Evolutionary conservation across 306 rosid genomes (phyloP), one percentile per base, ranked within the genome.

Genomic region (Abrus pulchellus): DNA sequence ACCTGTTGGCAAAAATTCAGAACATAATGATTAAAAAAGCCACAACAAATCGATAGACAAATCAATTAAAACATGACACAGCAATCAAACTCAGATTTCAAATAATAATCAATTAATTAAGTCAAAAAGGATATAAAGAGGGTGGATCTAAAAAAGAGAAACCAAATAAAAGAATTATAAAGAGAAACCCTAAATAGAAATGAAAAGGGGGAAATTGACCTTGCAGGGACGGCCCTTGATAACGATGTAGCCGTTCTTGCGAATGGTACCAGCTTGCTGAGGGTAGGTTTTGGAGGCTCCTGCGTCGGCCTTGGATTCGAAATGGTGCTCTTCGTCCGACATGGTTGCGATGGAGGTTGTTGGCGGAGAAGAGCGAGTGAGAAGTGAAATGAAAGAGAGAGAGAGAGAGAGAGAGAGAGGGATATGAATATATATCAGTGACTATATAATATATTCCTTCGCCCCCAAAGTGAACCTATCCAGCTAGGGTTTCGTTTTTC

Each of bases 281-380:
- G 96, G 96, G 49, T 65, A 91, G 12, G 96, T 91, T 74, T 91
- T 91, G 82, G 95, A 91, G 30, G 94, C 94, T 43, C 94, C 94
- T 36, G 94, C 94, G 3, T 91, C 94, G 2, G 86, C 94, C 88
- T 91, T 91, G 14, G 94, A 91, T 86, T 91, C 94, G 36, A 91
- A 91, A 6, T 91, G 94, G 38, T 91, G 95, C 77, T 91, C 95
- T 66, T 91, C 95, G 88, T 91, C 96, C 44, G 93, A 89, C 96
- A 91, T 91, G 20, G 54, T 5, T 41, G 0, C 3, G 34, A 52
- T 14, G 20, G 20, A 20, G 20, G 20, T 20, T 20, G 20, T 20
- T 20, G 20, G 20, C 20, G 20, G 20, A 20, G 20, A 20, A 20
- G 20, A 20, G 20, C 7, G 13, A 8, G 30, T 79, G 33, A 10